Evolutionary conservation across 345 rosid genomes (phyloP).

Genomic region (Eutrema heterophyllum): DNA sequence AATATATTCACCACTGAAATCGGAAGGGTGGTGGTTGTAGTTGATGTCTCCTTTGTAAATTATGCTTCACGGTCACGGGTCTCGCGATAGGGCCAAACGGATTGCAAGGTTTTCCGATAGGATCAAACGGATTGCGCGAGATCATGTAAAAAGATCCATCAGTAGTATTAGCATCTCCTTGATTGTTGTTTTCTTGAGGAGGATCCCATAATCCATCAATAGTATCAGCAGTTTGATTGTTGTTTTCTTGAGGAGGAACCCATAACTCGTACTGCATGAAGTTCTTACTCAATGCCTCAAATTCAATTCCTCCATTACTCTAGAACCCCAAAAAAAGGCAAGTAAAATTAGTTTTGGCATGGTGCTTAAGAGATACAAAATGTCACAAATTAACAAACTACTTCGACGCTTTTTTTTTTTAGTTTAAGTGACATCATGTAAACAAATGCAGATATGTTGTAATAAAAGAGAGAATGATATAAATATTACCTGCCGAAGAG

Average conservation of each 20-base stretch:
- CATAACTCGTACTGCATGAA: constrained; percentile 45
- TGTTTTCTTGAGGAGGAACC: constrained; percentile 35
- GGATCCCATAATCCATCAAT: constrained; percentile 49
- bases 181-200: constrained; percentile 23
- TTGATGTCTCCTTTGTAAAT: constrained; percentile 4
- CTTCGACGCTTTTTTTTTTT: background rate
- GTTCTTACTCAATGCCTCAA: constrained; percentile 47
- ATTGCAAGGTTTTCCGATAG: constrained; percentile 28
- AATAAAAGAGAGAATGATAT: background rate
- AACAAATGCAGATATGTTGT: background rate
- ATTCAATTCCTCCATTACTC: constrained; percentile 36
- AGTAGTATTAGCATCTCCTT: constrained; percentile 31
- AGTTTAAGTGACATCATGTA: background rate
- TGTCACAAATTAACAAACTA: background rate
- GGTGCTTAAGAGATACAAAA: background rate
- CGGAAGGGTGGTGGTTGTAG: background rate
- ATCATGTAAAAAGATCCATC: constrained; percentile 48
- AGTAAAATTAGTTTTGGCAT: background rate
- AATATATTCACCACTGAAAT: constrained; percentile 9
- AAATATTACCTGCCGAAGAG: background rate
- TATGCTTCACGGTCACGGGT: background rate
- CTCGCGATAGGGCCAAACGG: constrained; percentile 33
- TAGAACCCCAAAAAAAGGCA: constrained; percentile 8
- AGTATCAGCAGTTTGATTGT: constrained; percentile 25
- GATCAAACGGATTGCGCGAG: constrained; percentile 36